These are phyloP conservation scores for Herpotrichia juniperi DNA, from an alignment of 2,329 filamentous ascomycete species.

Conservation along the genomic window DNA sequence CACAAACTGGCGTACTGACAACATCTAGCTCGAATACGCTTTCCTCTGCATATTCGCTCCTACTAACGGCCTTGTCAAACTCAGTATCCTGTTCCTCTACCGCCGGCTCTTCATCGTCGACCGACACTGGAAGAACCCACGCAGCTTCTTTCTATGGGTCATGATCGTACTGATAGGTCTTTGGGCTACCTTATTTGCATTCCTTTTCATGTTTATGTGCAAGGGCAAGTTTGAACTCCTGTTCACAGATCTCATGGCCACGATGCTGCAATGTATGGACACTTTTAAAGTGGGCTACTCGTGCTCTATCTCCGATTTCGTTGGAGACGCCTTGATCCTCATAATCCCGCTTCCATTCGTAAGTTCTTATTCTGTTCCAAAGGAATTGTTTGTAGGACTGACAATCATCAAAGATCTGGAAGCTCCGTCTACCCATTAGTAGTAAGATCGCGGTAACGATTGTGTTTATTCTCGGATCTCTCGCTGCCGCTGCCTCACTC, in stretches of 20 bases:
- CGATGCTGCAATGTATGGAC: slow-evolving; percentile 7
- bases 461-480: slow-evolving; percentile 14
- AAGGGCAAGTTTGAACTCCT: neutral
- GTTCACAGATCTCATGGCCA: neutral
- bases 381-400: neutral
- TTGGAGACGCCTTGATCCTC: slow-evolving; percentile 13
- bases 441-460: slow-evolving; percentile 9
- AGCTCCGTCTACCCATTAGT: slow-evolving; percentile 6
- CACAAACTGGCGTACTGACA: neutral
- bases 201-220: slow-evolving; percentile 17
- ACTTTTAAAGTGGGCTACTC: slow-evolving; percentile 9
- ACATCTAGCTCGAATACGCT: slow-evolving; percentile 13
- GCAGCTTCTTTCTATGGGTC: slow-evolving; percentile 9
- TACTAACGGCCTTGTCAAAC: slow-evolving; percentile 10
- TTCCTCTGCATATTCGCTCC: slow-evolving; percentile 11
- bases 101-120: slow-evolving; percentile 15
- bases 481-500: slow-evolving; percentile 10
- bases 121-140: slow-evolving; percentile 8
- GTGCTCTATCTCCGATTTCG: slow-evolving; percentile 13
- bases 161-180: slow-evolving; percentile 10
- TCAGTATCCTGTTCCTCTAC: slow-evolving; percentile 14
- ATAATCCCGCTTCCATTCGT: slow-evolving; percentile 17
- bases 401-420: slow-evolving; percentile 8
- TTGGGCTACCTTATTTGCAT: slow-evolving; percentile 9
- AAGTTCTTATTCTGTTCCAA: neutral